These are phyloP conservation scores for Harringtonia lauricola DNA, from an alignment of 2,329 filamentous ascomycete species.

Conservation along the genomic window DNA sequence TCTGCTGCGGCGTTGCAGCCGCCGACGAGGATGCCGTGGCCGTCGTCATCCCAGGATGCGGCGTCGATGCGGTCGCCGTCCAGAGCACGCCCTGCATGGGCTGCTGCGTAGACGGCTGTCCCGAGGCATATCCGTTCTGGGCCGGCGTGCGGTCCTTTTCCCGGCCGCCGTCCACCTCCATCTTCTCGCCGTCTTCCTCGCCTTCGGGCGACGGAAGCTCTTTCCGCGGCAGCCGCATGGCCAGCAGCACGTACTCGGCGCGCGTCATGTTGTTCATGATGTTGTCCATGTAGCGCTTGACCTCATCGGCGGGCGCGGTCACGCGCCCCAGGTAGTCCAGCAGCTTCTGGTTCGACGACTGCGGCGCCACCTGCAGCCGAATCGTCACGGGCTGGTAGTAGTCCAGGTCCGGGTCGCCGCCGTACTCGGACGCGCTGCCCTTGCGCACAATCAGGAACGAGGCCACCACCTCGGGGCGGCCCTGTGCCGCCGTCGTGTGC, in stretches of 20 bases:
- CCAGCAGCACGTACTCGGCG: slow-evolving; percentile 55
- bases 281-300: slow-evolving; percentile 57
- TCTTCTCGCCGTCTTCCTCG: slow-evolving; percentile 9
- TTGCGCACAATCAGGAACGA: slow-evolving; percentile 71
- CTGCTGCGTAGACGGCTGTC: slow-evolving; percentile 6
- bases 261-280: slow-evolving; percentile 59
- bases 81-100: slow-evolving; percentile 12
- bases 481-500: slow-evolving; percentile 38
- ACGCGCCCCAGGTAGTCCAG: slow-evolving; percentile 50
- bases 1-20: slow-evolving; percentile 5
- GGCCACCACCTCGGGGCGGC: slow-evolving; percentile 49
- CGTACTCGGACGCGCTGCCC: slow-evolving; percentile 54
- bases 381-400: slow-evolving; percentile 69
- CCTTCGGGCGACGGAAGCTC: slow-evolving; percentile 8
- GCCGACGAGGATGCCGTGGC: slow-evolving; percentile 1
- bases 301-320: slow-evolving; percentile 52
- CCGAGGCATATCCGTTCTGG: background rate
- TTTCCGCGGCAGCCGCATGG: slow-evolving; percentile 50
- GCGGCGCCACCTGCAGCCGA: slow-evolving; percentile 27
- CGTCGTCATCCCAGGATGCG: too few relatives aligned
- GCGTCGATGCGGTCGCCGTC: too few relatives aligned
- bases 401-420: slow-evolving; percentile 51
- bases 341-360: slow-evolving; percentile 34
- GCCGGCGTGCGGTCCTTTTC: background rate
- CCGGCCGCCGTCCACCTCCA: slow-evolving; percentile 13